These are phyloP conservation scores for Casuarina glauca DNA, from an alignment of 306 rosid genomes.

Conservation along the genomic window DNA sequence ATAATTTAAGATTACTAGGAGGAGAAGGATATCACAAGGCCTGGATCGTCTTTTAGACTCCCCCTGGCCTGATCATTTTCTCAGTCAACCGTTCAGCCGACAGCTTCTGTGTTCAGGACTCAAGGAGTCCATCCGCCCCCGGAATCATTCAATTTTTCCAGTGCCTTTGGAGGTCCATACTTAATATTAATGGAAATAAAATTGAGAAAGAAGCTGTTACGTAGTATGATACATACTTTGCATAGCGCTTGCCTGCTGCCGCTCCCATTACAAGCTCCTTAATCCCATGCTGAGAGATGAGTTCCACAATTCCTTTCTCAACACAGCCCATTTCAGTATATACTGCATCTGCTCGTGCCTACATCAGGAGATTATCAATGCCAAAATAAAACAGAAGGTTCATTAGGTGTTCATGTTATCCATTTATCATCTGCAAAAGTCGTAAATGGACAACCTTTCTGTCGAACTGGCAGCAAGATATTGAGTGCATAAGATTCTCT, in stretches of 20 bases:
- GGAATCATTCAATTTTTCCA: neutral
- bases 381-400: neutral
- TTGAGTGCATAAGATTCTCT: neutral
- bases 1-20: neutral
- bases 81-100: neutral
- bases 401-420: neutral
- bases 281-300: constrained; percentile 51
- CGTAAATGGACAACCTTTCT: neutral
- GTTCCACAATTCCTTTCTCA: constrained; percentile 74
- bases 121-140: neutral
- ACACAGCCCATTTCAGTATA: constrained; percentile 51
- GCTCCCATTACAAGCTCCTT: constrained; percentile 89
- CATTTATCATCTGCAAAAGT: neutral
- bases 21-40: neutral
- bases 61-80: neutral
- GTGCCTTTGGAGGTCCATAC: neutral
- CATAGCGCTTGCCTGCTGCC: constrained; percentile 63
- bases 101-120: neutral
- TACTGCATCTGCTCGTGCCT: constrained; percentile 56
- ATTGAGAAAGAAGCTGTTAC: neutral
- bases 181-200: neutral
- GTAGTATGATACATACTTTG: constrained; percentile 45
- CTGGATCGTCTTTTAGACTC: neutral
- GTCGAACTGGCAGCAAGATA: neutral
- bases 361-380: constrained; percentile 17